These are phyloP conservation scores for Cladosporium sp. DNA, from an alignment of 2,329 filamentous ascomycete genomes.

Conservation along the genomic window DNA sequence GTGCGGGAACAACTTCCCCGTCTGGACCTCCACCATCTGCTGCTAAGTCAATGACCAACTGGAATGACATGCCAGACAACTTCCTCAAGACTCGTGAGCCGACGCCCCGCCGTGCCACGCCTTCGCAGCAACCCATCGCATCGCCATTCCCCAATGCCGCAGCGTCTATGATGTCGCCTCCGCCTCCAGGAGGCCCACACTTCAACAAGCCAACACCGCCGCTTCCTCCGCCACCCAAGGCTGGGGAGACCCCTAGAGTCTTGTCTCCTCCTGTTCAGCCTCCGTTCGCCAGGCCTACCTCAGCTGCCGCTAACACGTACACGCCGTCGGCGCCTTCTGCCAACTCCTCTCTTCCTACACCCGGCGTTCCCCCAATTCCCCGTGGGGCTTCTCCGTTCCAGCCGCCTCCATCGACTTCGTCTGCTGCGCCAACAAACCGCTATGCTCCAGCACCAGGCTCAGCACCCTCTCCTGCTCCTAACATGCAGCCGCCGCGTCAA, in stretches of 20 bases:
- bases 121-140: conserved; percentile 58
- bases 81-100: conserved; percentile 61
- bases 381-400: conserved; percentile 84
- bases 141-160: conserved; percentile 69
- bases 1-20: conserved; percentile 64
- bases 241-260: conserved; percentile 62
- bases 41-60: conserved; percentile 69
- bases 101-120: conserved; percentile 68
- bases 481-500: conserved; percentile 38
- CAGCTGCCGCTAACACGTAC: conserved; percentile 59
- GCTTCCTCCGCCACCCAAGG: conserved; percentile 80
- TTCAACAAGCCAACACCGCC: conserved; percentile 66
- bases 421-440: conserved; percentile 65
- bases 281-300: conserved; percentile 46
- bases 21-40: conserved; percentile 62
- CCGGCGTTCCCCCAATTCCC: conserved; percentile 56
- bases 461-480: conserved; percentile 42
- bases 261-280: conserved; percentile 64
- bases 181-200: conserved; percentile 50
- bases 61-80: conserved; percentile 90
- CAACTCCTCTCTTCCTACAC: conserved; percentile 42
- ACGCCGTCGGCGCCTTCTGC: conserved; percentile 52
- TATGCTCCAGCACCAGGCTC: conserved; percentile 66
- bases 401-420: conserved; percentile 60
- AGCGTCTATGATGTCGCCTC: conserved; percentile 49